Base-by-base conservation (phyloP, 306 rosid species). In the Neltuma alba region DNA sequence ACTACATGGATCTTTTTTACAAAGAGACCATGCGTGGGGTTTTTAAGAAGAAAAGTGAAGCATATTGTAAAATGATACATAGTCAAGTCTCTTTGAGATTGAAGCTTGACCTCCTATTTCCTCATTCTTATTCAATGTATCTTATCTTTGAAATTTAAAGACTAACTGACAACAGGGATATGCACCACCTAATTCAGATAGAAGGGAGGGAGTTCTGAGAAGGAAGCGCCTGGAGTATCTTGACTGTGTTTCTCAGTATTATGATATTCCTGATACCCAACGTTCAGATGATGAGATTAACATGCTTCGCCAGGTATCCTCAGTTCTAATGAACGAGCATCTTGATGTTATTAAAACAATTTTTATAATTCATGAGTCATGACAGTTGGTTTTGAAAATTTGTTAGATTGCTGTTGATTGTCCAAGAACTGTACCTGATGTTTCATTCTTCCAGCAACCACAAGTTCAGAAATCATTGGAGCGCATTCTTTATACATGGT, bases 171-270 rank as follows among this genome's bases (percentile, higher is more conserved):
- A 82, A 93, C 97, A 93, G 97, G 97, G 97, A 88, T 93, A 93
- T 89, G 97, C 96, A 93, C 92, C 96, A 81, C 88, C 97, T 89
- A 93, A 89, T 91, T 93, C 97, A 91, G 97, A 93, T 89, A 84
- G 97, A 93, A 85, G 88, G 92, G 97, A 91, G 86, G 96, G 90
- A 70, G 90, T 93, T 88, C 78, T 93, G 78, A 85, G 85, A 84
- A 91, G 97, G 85, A 93, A 93, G 87, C 93, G 94, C 55, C 87
- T 91, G 23, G 94, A 89, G 85, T 93, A 91, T 88, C 96, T 93
- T 25, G 97, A 92, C 65, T 86, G 87, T 82, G 91, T 88, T 81
- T 86, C 94, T 78, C 96, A 91, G 83, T 93, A 87, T 83, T 91
- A 89, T 73, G 92, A 93, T 60, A 84, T 93, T 85, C 92, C 88